Percentiles rank a stretch among this genome's conserved stretches.
phyloP scores from a whole-genome alignment of 106 monocot genomes.

The Triglochin maritima region DNA sequence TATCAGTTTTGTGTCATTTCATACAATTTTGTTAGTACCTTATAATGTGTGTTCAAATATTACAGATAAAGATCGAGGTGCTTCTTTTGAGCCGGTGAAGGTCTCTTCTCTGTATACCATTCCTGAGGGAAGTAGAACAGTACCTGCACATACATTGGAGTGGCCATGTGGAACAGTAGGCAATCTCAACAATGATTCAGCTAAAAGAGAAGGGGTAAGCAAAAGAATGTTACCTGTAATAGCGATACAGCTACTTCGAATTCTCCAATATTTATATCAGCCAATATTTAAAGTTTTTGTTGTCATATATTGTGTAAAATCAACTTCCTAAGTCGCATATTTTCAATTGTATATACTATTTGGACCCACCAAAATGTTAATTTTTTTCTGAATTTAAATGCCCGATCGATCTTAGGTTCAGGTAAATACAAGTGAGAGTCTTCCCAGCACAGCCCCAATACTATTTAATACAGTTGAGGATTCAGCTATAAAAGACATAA shows the following conservation, averaged over 20 bases:
- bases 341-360: no score
- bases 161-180: constrained; percentile 1
- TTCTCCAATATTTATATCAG: not conserved
- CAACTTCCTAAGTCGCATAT: no score
- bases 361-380: not conserved
- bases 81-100: constrained; percentile 19
- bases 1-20: not conserved
- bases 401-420: constrained; percentile 1
- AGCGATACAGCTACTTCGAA: not conserved
- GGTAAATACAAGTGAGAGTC: constrained; percentile 7
- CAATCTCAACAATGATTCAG: constrained; percentile 1
- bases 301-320: not conserved
- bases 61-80: constrained; percentile 19
- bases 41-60: not conserved
- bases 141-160: constrained; percentile 6
- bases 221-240: not conserved
- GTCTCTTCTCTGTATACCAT: constrained; percentile 9
- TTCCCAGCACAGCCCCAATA: not conserved
- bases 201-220: constrained; percentile 8
- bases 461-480: not conserved
- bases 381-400: not conserved
- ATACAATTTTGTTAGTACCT: not conserved
- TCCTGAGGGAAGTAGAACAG: constrained; percentile 17
- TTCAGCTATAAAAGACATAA: constrained; percentile 1
- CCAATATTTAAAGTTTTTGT: not conserved